Base-by-base conservation (phyloP, 257 asterid species). In the Nicotiana noctiflora region DNA sequence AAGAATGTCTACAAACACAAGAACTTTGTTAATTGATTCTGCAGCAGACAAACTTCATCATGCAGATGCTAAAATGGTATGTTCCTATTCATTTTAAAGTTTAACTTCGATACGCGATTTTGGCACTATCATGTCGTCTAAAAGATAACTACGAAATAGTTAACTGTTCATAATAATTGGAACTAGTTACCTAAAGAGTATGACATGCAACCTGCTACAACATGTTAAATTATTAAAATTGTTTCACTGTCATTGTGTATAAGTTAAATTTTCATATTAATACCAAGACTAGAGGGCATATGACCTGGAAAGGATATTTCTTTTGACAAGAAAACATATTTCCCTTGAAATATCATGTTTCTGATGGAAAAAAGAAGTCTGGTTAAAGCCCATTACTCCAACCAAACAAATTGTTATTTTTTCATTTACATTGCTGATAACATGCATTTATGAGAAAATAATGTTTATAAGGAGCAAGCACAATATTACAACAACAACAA, bases 1-100 rank as follows among this genome's bases (percentile, higher is more conserved):
- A 74, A 74, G 61, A 46, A 74, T 74, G 79, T 74, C 61, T 49
- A 74, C 25, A 14, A 72, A 59, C 65, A 59, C 31, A 19, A 59
- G 65, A 27, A 9, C 4, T 49, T 23, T 8, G 23, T 72, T 21
- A 10, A 19, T 14, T 7, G 44, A 49, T 9, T 74, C 79, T 14
- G 61, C 21, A 49, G n/a, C 79, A 14, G 25, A 49, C 61, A 21
- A 74, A 49, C 40, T 23, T 74, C 61, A 72, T 72, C 61, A 25
- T 49, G 25, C 79, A 49, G 25, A 74, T 25, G 79, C 61, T 49
- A 74, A 49, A 14, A 74, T 37, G 61, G 79, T 74, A 74, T 13
- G 79, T 49, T 49, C 12, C 2, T 37, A 53, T 40, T 5, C 68
- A 53, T 14, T 1, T 52, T 56, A 76, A 11, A 40, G 10, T 8